phyloP scores from a whole-genome alignment of 1,284 basidiomycete genomes.

The Tilletia indica region DNA sequence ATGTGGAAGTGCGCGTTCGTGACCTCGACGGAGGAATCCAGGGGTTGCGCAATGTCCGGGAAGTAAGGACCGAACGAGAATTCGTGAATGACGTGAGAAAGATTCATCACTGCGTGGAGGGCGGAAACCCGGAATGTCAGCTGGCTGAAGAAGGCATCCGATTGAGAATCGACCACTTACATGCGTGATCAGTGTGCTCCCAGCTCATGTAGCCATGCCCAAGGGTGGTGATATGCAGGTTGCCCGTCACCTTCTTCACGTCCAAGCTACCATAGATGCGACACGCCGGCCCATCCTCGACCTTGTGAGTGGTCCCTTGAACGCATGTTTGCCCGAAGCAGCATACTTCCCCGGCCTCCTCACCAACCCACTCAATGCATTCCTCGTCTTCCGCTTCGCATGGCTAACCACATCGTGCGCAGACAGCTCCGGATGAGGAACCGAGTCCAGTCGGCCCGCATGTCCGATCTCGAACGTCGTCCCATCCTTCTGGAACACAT shows the following conservation, averaged over 20 bases:
- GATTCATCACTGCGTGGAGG: constrained; percentile 75
- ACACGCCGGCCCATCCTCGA: constrained; percentile 64
- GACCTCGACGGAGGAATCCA: constrained; percentile 73
- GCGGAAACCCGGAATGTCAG: not conserved
- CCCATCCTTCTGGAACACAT: constrained; percentile 73
- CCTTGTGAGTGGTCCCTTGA: constrained; percentile 51
- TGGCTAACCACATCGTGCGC: not conserved
- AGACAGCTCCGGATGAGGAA: constrained; percentile 56
- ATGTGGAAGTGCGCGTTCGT: constrained; percentile 59
- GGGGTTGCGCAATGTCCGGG: constrained; percentile 88
- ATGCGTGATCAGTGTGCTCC: constrained; percentile 79
- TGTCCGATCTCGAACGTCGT: constrained; percentile 77
- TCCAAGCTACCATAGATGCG: constrained; percentile 78
- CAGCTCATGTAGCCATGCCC: constrained; percentile 88
- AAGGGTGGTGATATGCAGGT: constrained; percentile 69
- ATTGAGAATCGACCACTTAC: constrained; percentile 60
- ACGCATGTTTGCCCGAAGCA: constrained; percentile 31
- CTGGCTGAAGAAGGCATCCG: too few relatives aligned
- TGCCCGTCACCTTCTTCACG: constrained; percentile 83
- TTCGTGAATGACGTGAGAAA: constrained; percentile 91
- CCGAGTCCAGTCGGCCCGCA: constrained; percentile 71
- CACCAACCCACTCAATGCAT: constrained; percentile 20
- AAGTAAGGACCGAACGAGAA: constrained; percentile 96
- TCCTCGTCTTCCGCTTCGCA: not conserved
- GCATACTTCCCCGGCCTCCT: constrained; percentile 7